A percentile compares a stretch with the other conserved stretches of the same genome.
Evolutionary conservation across 208 protist species (phyloP).

Genomic region (Leptomonas pyrrhocoris): DNA sequence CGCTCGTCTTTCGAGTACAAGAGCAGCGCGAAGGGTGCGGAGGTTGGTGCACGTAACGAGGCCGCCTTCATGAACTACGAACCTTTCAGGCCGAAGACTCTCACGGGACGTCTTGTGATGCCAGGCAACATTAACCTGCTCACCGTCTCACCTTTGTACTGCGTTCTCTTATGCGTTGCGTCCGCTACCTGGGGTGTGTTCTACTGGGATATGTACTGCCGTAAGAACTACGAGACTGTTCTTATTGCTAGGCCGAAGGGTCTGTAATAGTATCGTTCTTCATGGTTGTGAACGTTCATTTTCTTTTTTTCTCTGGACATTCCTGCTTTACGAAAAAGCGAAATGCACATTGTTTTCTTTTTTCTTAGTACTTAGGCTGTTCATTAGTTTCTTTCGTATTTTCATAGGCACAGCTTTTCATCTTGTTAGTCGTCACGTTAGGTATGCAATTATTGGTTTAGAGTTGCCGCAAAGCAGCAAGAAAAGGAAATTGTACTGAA

Average conservation of each 20-base stretch:
- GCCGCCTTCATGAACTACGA: constrained; percentile 89
- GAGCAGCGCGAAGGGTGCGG: constrained; percentile 76
- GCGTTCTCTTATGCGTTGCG: constrained; percentile 54
- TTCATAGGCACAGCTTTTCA: constrained; percentile 19
- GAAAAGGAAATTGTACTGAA: constrained; percentile 5
- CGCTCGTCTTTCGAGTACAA: constrained; percentile 77
- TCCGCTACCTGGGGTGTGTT: constrained; percentile 79
- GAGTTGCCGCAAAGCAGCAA: background rate
- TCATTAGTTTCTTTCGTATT: constrained; percentile 8
- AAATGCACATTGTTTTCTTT: constrained; percentile 7
- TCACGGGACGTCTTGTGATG: constrained; percentile 69
- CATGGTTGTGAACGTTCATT: constrained; percentile 4
- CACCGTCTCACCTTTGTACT: constrained; percentile 77
- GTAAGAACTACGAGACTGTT: constrained; percentile 79
- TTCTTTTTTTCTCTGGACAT: constrained; percentile 14
- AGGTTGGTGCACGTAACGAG: constrained; percentile 88
- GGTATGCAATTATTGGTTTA: constrained; percentile 9
- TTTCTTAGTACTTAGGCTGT: constrained; percentile 23
- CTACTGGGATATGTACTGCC: constrained; percentile 89
- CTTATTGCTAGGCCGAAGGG: constrained; percentile 72
- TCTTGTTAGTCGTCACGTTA: constrained; percentile 23
- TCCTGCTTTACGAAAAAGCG: background rate
- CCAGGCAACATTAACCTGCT: constrained; percentile 80
- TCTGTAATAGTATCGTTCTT: constrained; percentile 18
- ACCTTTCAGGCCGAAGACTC: constrained; percentile 49